Base-by-base conservation (phyloP, 1,284 basidiomycete species). In the Amanita bisporigera region DNA sequence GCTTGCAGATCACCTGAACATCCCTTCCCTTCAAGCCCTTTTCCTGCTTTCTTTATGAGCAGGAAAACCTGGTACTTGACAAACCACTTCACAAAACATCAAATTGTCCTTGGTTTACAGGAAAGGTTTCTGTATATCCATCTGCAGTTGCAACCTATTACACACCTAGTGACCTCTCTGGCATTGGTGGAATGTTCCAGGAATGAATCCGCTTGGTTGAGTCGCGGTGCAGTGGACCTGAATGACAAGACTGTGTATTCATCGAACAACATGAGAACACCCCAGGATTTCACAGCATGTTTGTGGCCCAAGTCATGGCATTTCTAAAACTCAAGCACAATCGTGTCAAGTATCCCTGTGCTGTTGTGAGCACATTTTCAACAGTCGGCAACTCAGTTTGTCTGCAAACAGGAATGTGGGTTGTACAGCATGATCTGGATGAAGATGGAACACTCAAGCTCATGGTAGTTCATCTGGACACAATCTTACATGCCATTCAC, bases 111-210 rank as follows among this genome's bases (percentile, higher is more conserved):
- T 7, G 38, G 33, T 59, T 24, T 24, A 60, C 14, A 1, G 58
- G 58, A 4, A 26, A 60, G 0, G 21, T 43, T 3, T 26, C 1
- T 15, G 26, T 26, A 14, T 60, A 41, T 26, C 9, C 15, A 9
- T 43, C 58, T 11, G 36, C 58, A 1, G 58, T 58, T 24, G 40
- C 52, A 31, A 47, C 41, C 2, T 45, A 15, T 21, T 43, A 45
- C 50, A 43, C 55, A 6, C 63, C 63, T 6, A 65, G 63, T 47
- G 63, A 65, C 41, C 17, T 59, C 6, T 47, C 38, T 3, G 55
- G 63, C 9, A 24, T 65, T 26, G 43, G 54, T 15, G 63, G 54
- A 9, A 36, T 45, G 7, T 33, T 38, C 6, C 40, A 7, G 1
- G 55, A 65, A 49, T 33, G 24, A 38, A 59, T 65, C 4, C 26